Conservation (phyloP, 2,329 filamentous ascomycete species). For the Fonsecaea erecta region DNA sequence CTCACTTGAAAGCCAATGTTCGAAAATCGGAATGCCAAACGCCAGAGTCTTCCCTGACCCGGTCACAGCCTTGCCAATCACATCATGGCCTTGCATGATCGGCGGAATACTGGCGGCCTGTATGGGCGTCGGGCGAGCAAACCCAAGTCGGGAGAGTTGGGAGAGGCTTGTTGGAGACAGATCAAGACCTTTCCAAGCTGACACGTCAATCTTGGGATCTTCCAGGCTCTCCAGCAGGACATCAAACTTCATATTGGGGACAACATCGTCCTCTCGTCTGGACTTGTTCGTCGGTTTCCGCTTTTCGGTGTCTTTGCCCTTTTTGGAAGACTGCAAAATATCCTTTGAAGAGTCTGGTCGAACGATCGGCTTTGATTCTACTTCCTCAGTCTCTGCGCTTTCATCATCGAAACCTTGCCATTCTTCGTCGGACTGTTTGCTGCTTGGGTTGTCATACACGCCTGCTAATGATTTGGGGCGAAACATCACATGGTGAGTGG, state of each 20-base stretch:
- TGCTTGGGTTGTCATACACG: conserved; percentile 39
- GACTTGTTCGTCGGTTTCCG: conserved; percentile 27
- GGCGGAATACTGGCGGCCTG: conserved; percentile 80
- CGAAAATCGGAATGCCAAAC: conserved; percentile 90
- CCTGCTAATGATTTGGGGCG: conserved; percentile 49
- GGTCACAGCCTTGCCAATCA: conserved; percentile 94
- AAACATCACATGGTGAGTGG: conserved; percentile 69
- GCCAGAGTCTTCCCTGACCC: conserved; percentile 96
- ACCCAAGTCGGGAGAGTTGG: conserved; percentile 78
- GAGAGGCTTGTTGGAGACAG: conserved; percentile 74
- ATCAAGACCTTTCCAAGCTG: conserved; percentile 75
- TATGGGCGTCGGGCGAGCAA: conserved; percentile 79
- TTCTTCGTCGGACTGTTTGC: conserved; percentile 55
- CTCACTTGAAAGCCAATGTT: conserved; percentile 67
- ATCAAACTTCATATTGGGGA: conserved; percentile 27
- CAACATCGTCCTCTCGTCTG: conserved; percentile 20
- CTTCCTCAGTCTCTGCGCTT: neutral
- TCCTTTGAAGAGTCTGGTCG: neutral
- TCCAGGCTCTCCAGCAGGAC: conserved; percentile 44
- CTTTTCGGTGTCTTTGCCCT: conserved; percentile 25
- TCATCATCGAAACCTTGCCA: conserved; percentile 70
- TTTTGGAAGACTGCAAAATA: neutral
- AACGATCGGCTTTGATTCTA: conserved; percentile 35
- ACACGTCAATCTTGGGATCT: conserved; percentile 68
- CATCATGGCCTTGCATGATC: conserved; percentile 81